Evolutionary conservation across 2,329 filamentous ascomycete species (phyloP).

Genomic region (Coniella lustricola): DNA sequence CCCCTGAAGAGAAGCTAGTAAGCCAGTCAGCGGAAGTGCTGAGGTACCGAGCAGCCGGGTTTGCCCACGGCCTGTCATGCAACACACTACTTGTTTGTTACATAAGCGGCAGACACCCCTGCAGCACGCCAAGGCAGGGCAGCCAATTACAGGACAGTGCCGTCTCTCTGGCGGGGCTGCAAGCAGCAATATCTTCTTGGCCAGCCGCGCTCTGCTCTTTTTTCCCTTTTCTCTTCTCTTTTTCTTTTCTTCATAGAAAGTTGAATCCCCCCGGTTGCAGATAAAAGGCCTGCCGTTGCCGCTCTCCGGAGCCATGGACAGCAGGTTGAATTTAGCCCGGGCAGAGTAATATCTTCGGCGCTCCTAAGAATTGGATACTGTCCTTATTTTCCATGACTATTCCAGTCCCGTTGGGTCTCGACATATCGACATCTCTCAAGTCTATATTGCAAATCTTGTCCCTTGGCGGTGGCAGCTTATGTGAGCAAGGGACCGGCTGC

Average conservation of each 20-base stretch:
- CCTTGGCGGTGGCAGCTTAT: too few species aligned
- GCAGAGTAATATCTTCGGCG: slow-evolving; percentile 47
- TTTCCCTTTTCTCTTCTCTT: slow-evolving; percentile 24
- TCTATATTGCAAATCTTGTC: background rate
- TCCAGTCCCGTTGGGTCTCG: slow-evolving; percentile 58
- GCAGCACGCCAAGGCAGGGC: background rate
- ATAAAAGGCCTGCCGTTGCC: slow-evolving; percentile 44
- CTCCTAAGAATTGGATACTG: slow-evolving; percentile 60
- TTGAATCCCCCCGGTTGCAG: slow-evolving; percentile 47
- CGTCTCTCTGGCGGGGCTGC: background rate
- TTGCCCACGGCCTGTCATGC: slow-evolving; percentile 11
- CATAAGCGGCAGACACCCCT: background rate
- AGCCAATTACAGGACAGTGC: background rate
- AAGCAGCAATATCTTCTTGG: slow-evolving; percentile 7
- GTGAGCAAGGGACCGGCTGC: too few species aligned
- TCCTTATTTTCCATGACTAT: slow-evolving; percentile 38
- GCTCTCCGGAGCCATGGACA: slow-evolving; percentile 33
- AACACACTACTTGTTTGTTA: too few species aligned
- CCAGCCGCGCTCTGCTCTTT: slow-evolving; percentile 5
- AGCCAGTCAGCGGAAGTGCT: background rate
- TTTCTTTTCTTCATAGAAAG: slow-evolving; percentile 41
- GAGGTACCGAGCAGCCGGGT: background rate
- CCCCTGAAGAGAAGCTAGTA: too few species aligned
- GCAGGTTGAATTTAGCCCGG: slow-evolving; percentile 50
- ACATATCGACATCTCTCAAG: slow-evolving; percentile 31